Base-by-base conservation (phyloP, 495 filamentous ascomycete species). In the Xylaria grammica region DNA sequence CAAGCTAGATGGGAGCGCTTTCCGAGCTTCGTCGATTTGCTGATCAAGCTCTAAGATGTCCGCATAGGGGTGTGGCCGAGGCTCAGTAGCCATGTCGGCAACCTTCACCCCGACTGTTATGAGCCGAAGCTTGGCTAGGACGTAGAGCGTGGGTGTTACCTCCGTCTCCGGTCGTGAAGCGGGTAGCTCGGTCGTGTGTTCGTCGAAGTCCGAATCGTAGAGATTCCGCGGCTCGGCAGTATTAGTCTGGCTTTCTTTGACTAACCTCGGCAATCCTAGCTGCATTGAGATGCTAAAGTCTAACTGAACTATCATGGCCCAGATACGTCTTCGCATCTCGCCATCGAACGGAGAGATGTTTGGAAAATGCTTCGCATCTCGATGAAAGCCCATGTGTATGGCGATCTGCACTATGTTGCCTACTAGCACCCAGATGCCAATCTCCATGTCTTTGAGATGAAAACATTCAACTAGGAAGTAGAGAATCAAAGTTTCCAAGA, bases 321-420 rank as follows among this genome's bases (percentile, higher is more conserved):
- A 82, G 1, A 75, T 60, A 2, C 79, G 74, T 2, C 79, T 68
- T 27, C 79, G 71, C 65, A 77, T 79, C 61, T 82, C 79, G 4
- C 69, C 76, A 5, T 65, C 61, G 24, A 78, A 72, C 1, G 70
- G 46, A 0, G 82, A 78, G 27, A 85, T 84, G n/a, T 75, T 75
- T n/a, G 77, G 69, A 58, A 82, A 84, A 32, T 79, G 69, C 51
- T 69, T 77, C 8, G 83, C 77, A 57, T 86, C 82, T 7, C 83
- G 79, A 61, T 86, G 83, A 36, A 82, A 85, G 0, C 82, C 82
- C 45, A 82, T 77, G 58, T 81, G 69, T 82, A 84, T 81, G 4
- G 83, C 80, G 5, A 77, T 66, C 11, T 68, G 70, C 19, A 75
- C 64, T 22, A 72, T 44, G 8, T 75, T 63, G 8, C 70, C 70